phyloP scores from a whole-genome alignment of 805 yeast genomes.

The Saccharomycopsis microspora region DNA sequence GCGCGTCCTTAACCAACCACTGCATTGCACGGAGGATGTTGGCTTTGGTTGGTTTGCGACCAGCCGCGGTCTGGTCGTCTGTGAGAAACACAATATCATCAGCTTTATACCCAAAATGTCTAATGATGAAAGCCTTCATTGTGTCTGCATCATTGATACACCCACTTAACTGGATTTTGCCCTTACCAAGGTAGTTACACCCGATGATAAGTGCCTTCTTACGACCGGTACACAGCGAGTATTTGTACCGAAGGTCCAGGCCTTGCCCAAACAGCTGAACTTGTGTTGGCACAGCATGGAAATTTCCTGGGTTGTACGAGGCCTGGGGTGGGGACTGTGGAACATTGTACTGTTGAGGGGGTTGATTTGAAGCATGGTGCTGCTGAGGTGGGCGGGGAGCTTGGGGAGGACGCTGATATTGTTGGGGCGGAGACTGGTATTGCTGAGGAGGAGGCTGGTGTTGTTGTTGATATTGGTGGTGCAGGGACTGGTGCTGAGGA shows the following conservation, averaged over 20 bases:
- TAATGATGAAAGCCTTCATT: constrained; percentile 30
- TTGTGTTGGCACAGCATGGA: background rate
- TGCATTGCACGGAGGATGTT: constrained; percentile 72
- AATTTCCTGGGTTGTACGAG: background rate
- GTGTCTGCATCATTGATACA: constrained; percentile 70
- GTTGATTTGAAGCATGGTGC: background rate
- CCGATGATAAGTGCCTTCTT: constrained; percentile 72
- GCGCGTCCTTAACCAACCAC: constrained; percentile 68
- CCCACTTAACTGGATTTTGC: constrained; percentile 48
- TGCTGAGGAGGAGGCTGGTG: background rate
- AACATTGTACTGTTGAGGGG: background rate
- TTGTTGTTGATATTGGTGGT: background rate
- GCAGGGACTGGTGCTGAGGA: background rate
- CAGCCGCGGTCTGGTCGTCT: constrained; percentile 39
- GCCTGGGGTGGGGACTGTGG: background rate
- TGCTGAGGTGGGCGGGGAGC: background rate
- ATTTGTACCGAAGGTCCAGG: constrained; percentile 34
- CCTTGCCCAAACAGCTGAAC: background rate
- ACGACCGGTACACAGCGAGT: constrained; percentile 44
- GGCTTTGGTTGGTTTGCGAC: constrained; percentile 49
- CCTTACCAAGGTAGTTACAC: constrained; percentile 56
- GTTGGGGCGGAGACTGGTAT: background rate
- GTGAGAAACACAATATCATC: constrained; percentile 51
- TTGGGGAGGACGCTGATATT: background rate
- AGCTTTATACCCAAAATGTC: constrained; percentile 34